Percentiles rank a stretch among this genome's conserved stretches.
Conservation (phyloP, 2,329 filamentous ascomycete species). For the Orbilia ellipsospora region DNA sequence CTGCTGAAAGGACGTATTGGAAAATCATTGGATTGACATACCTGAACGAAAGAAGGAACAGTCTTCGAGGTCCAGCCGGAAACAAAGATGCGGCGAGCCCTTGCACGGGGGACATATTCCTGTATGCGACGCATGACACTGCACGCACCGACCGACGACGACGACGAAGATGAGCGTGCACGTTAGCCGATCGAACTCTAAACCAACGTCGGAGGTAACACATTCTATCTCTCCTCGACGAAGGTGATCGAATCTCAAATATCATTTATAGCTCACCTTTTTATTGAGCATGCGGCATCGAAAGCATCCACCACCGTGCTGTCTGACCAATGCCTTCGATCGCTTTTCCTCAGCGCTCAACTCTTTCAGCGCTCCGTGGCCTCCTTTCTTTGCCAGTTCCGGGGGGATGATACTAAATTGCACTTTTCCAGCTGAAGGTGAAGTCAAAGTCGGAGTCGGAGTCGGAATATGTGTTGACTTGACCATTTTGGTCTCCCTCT, state of each 20-base stretch:
- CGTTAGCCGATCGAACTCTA: conserved; percentile 27
- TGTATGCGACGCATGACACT: conserved; percentile 51
- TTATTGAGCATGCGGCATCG: conserved; percentile 53
- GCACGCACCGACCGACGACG: neutral
- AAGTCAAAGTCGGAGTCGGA: conserved; percentile 30
- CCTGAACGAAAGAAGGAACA: conserved; percentile 50
- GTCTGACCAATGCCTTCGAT: conserved; percentile 48
- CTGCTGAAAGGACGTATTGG: neutral
- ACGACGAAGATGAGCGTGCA: conserved; percentile 8
- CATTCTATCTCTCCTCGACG: neutral
- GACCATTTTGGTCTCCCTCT: conserved; percentile 21
- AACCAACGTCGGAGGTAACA: conserved; percentile 18
- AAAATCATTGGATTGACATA: conserved; percentile 2
- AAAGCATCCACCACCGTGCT: conserved; percentile 49
- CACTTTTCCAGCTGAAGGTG: conserved; percentile 24
- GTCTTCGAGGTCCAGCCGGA: conserved; percentile 46
- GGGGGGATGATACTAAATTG: conserved; percentile 51
- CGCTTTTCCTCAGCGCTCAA: conserved; percentile 47
- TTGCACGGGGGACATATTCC: conserved; percentile 50
- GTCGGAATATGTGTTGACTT: conserved; percentile 27
- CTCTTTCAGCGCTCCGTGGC: conserved; percentile 48
- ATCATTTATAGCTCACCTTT: conserved; percentile 38
- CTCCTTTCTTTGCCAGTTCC: conserved; percentile 42
- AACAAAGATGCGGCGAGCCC: conserved; percentile 51
- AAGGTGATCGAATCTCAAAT: neutral